Base-by-base conservation (phyloP, 1,284 basidiomycete species). In the Moesziomyces aphidis region DNA sequence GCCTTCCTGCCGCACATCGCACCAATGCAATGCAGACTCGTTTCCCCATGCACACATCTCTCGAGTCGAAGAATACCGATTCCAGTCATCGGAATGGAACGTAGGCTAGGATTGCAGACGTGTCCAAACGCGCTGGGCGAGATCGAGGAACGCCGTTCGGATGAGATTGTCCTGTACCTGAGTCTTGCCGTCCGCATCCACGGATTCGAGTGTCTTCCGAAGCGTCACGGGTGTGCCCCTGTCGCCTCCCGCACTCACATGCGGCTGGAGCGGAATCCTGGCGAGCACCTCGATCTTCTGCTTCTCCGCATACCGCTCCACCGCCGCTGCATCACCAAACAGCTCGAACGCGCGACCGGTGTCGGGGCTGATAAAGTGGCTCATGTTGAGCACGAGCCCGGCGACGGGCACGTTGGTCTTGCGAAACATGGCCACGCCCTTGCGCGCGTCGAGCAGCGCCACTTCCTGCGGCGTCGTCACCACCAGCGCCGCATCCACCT, bases 381-480 rank as follows among this genome's bases (percentile, higher is more conserved):
- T 90, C 87, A 97, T 93, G 84, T 99, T 98, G 54, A 99, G 89
- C 0, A 98, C 86, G 4, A 95, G 88, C 1, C 96, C 96, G 2
- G 90, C 89, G 61, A 97, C 92, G 0, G 95, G 95, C 1, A 97
- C 91, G 22, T 89, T 88, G 22, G 97, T 89, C 85, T 97, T 98
- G 58, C 90, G 89, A 82, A 98, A 93, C 93, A 97, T 97, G 15
- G 91, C 88, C 15, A 98, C 92, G 0, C 97, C 95, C 79, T 97
- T 96, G 54, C 93, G 89, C 1, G 95, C 94, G 81, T 99, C 96
- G 9, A 93, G 88, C 7, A 99, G 88, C 2, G 96, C 93, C 15
- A 99, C 93, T 78, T 97, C 92, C 85, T 99, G 97, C 0, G 96
- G 96, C 5, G 97, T 99, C 3, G 94, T 95, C 1, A 98, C 92